phyloP scores from a whole-genome alignment of 371 early-diverging fungal species.

The Nematocida sp. region DNA sequence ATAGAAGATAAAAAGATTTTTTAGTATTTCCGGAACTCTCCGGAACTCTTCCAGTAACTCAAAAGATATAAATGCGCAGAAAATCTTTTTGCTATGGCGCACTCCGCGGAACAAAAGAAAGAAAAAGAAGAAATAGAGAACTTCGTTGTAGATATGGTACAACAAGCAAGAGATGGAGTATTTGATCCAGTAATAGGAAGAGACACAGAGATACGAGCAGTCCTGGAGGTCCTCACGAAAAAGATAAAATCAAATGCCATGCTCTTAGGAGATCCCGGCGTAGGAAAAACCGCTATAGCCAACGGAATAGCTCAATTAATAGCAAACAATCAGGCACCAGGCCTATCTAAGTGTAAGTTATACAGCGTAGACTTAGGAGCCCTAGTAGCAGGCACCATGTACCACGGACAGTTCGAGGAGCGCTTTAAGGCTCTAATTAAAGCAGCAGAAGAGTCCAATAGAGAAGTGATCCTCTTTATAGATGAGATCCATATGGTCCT shows the following conservation, averaged over 20 bases:
- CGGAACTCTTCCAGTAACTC: slow-evolving; percentile 2
- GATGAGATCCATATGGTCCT: slow-evolving; percentile 93
- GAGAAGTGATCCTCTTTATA: slow-evolving; percentile 87
- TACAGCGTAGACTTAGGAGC: slow-evolving; percentile 91
- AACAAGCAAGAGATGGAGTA: slow-evolving; percentile 72
- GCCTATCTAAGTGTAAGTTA: slow-evolving; percentile 74
- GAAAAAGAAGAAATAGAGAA: slow-evolving; percentile 71
- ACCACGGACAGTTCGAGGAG: slow-evolving; percentile 95
- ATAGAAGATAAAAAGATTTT: background rate
- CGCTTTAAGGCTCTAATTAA: slow-evolving; percentile 88
- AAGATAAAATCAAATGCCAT: slow-evolving; percentile 82
- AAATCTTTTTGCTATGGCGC: no score
- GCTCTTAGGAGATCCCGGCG: slow-evolving; percentile 76
- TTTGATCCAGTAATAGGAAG: slow-evolving; percentile 81
- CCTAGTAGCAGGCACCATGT: slow-evolving; percentile 79
- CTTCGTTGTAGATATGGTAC: slow-evolving; percentile 79
- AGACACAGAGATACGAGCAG: slow-evolving; percentile 75
- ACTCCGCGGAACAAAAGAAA: slow-evolving; percentile 24
- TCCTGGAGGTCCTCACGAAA: slow-evolving; percentile 75
- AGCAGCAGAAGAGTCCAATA: slow-evolving; percentile 78
- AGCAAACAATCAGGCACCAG: slow-evolving; percentile 83
- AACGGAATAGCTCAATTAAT: slow-evolving; percentile 82
- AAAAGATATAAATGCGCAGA: no score
- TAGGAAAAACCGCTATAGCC: slow-evolving; percentile 71
- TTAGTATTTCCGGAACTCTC: no score